Conservation (phyloP, 169 alveolate species). For the Cryptosporidium meleagridis region DNA sequence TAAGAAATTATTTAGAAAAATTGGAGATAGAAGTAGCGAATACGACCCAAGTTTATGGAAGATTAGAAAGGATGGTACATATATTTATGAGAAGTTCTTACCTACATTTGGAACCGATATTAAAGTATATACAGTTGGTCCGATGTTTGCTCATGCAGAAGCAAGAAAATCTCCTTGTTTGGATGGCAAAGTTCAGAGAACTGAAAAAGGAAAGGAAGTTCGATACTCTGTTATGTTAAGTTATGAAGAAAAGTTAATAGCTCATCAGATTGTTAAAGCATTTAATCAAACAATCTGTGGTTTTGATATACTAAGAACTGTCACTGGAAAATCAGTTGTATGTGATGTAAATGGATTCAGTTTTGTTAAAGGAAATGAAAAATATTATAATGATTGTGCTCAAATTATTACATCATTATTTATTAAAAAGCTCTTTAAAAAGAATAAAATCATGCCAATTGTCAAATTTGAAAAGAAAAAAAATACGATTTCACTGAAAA, state of each 20-base stretch:
- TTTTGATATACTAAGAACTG: slow-evolving; percentile 92
- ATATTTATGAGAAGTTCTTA: slow-evolving; percentile 93
- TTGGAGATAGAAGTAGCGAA: slow-evolving; percentile 84
- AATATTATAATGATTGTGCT: slow-evolving; percentile 95
- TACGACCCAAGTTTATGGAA: slow-evolving; percentile 75
- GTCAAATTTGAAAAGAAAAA: not conserved
- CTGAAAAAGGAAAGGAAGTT: slow-evolving; percentile 94
- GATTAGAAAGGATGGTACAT: slow-evolving; percentile 92
- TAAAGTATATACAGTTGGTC: slow-evolving; percentile 97
- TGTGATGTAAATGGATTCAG: slow-evolving; percentile 99
- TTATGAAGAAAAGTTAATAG: slow-evolving; percentile 93
- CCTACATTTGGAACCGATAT: slow-evolving; percentile 97
- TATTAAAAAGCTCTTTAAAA: slow-evolving; percentile 34
- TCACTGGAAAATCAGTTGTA: slow-evolving; percentile 92
- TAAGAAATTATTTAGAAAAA: slow-evolving; percentile 87
- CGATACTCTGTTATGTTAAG: slow-evolving; percentile 95
- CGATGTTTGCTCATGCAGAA: slow-evolving; percentile 97
- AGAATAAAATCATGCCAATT: slow-evolving; percentile 73
- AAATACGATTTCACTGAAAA: slow-evolving; percentile 25
- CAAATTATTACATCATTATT: slow-evolving; percentile 14
- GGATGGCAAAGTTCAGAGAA: slow-evolving; percentile 91
- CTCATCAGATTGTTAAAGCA: slow-evolving; percentile 91
- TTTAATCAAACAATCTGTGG: slow-evolving; percentile 94
- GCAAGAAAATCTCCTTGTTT: slow-evolving; percentile 96
- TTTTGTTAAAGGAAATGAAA: slow-evolving; percentile 94